Evolutionary conservation across 345 rosid species (phyloP).

Genomic region (Brassica incana): DNA sequence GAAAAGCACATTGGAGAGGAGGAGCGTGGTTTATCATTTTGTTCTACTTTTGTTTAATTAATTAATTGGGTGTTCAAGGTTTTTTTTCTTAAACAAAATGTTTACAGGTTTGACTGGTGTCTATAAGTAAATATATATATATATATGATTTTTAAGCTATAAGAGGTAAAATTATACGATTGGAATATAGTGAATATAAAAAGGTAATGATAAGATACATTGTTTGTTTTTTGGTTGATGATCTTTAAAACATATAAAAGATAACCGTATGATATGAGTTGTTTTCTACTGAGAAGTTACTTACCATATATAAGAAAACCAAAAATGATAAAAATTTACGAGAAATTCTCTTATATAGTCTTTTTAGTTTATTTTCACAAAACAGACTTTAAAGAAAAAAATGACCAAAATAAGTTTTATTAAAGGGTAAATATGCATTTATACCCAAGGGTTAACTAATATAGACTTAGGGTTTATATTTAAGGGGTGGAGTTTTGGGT

Average conservation of each 20-base stretch:
- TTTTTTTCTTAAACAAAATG: too few relatives aligned
- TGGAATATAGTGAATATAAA: background rate
- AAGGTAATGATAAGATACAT: background rate
- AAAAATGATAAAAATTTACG: background rate
- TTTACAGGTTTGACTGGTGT: background rate
- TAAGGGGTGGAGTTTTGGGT: too few relatives aligned
- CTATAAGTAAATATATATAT: too few relatives aligned
- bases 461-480: too few relatives aligned
- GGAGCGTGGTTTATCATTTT: conserved; percentile 13
- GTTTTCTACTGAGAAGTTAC: too few relatives aligned
- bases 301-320: background rate
- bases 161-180: background rate
- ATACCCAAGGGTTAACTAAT: too few relatives aligned
- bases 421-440: too few relatives aligned
- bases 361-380: too few relatives aligned
- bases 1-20: conserved; percentile 27
- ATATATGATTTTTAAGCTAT: background rate
- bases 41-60: background rate
- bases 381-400: too few relatives aligned
- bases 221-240: background rate
- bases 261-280: background rate
- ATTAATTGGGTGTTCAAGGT: background rate
- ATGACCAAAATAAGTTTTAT: too few relatives aligned
- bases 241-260: background rate
- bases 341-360: too few relatives aligned